phyloP scores from a whole-genome alignment of 2,329 filamentous ascomycete species.

The Raffaelea deltoideospora region DNA sequence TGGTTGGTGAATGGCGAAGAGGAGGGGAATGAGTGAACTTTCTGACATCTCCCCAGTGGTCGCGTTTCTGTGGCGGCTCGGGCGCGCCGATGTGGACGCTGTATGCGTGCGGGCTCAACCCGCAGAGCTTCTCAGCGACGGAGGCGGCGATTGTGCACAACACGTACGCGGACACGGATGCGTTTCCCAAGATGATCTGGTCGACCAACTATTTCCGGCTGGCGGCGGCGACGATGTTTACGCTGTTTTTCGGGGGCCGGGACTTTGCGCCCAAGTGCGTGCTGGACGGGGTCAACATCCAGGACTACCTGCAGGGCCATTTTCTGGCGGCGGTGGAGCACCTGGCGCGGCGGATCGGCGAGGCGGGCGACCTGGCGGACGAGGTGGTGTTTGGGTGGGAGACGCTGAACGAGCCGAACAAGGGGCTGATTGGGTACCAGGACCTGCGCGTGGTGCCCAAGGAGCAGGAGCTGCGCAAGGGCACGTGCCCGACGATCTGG shows the following conservation, averaged over 20 bases:
- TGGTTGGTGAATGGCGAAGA: too few species aligned
- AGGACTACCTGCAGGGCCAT: constrained; percentile 83
- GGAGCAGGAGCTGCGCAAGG: constrained; percentile 83
- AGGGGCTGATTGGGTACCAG: constrained; percentile 68
- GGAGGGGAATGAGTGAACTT: too few species aligned
- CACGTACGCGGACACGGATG: constrained; percentile 68
- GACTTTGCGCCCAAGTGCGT: constrained; percentile 94
- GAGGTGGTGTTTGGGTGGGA: constrained; percentile 91
- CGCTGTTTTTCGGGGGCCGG: constrained; percentile 77
- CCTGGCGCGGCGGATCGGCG: constrained; percentile 69
- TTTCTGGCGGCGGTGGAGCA: constrained; percentile 69
- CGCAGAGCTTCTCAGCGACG: constrained; percentile 67
- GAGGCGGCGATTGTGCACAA: constrained; percentile 93
- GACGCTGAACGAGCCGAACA: constrained; percentile 87
- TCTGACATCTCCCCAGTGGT: constrained; percentile 54
- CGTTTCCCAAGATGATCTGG: constrained; percentile 99
- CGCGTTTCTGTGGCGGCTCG: constrained; percentile 81
- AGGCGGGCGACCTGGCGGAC: constrained; percentile 77
- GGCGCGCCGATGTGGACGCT: constrained; percentile 96
- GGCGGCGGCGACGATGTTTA: constrained; percentile 81
- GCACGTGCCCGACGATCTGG: constrained; percentile 85
- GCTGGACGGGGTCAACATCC: constrained; percentile 83
- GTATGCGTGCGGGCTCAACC: constrained; percentile 85
- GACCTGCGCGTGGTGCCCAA: constrained; percentile 70
- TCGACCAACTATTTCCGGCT: constrained; percentile 90